A percentile compares a stretch with the other conserved stretches of the same genome.
phyloP scores from a whole-genome alignment of 805 yeast species.

The Pichia californica region DNA sequence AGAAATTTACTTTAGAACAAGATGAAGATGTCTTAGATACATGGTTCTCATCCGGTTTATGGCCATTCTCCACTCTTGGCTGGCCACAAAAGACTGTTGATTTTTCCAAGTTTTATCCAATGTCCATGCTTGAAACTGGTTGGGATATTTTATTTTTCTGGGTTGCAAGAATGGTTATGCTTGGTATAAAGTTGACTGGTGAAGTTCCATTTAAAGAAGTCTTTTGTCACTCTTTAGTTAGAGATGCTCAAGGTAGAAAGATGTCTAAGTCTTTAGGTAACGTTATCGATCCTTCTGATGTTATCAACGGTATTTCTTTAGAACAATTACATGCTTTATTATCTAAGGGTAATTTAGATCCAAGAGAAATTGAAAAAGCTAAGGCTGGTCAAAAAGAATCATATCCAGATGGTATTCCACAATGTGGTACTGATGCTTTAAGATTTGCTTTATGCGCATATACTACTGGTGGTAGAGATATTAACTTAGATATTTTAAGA shows the following conservation, averaged over 20 bases:
- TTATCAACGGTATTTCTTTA: conserved; percentile 79
- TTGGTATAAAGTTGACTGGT: conserved; percentile 87
- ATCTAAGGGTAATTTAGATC: conserved; percentile 76
- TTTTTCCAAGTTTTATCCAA: conserved; percentile 74
- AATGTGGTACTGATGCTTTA: conserved; percentile 98
- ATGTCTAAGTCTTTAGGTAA: conserved; percentile 98
- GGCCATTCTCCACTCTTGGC: conserved; percentile 96
- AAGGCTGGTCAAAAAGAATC: conserved; percentile 80
- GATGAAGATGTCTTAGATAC: conserved; percentile 98
- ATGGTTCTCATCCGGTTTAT: conserved; percentile 96
- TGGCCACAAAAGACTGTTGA: conserved; percentile 84
- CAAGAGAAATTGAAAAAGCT: conserved; percentile 82
- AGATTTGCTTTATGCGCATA: conserved; percentile 98
- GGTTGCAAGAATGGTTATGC: conserved; percentile 94
- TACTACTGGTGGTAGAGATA: conserved; percentile 98
- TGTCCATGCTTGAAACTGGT: conserved; percentile 94
- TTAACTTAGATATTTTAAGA: conserved; percentile 90
- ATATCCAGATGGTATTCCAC: conserved; percentile 96
- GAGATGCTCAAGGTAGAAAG: conserved; percentile 98
- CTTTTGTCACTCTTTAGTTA: conserved; percentile 95
- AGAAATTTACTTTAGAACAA: conserved; percentile 72
- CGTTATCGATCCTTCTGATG: conserved; percentile 94
- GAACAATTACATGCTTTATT: conserved; percentile 75
- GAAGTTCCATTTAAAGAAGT: conserved; percentile 91
- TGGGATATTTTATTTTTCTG: conserved; percentile 99